Evolutionary conservation across 306 rosid species (phyloP).

Genomic region (Cicer cuneatum): DNA sequence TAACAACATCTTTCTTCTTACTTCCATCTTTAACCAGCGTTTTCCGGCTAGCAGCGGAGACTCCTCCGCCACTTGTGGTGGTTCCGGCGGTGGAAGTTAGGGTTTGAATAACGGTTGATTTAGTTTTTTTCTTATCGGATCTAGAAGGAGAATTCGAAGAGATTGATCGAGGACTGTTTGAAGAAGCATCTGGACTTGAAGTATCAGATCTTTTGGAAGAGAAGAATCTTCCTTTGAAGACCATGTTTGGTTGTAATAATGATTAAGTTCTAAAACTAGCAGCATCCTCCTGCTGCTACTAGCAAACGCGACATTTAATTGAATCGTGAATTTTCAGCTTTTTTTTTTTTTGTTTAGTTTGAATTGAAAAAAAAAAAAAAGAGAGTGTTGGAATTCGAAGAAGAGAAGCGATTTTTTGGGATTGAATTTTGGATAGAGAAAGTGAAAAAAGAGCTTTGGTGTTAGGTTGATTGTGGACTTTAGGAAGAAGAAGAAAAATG

Average conservation of each 20-base stretch:
- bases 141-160: constrained; percentile 80
- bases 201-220: constrained; percentile 89
- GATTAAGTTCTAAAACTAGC: constrained; percentile 47
- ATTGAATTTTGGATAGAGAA: constrained; percentile 26
- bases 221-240: constrained; percentile 94
- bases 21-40: constrained; percentile 55
- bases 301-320: constrained; percentile 52
- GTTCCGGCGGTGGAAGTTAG: constrained; percentile 12
- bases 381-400: not conserved
- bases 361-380: not conserved
- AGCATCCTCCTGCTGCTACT: constrained; percentile 45
- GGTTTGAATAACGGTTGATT: constrained; percentile 59
- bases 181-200: constrained; percentile 81
- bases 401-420: not conserved
- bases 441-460: not conserved
- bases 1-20: constrained; percentile 62
- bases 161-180: constrained; percentile 72
- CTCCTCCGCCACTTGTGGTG: not conserved
- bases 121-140: constrained; percentile 89
- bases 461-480: constrained; percentile 41
- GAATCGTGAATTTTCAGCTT: constrained; percentile 41
- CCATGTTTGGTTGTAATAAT: constrained; percentile 55
- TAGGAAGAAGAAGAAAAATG: constrained; percentile 13
- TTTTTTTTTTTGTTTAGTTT: not conserved
- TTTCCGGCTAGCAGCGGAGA: constrained; percentile 37